Evolutionary conservation across 169 alveolate genomes (phyloP), one percentile per base, ranked within the genome.

Genomic region (Plasmodium cynomolgi): DNA sequence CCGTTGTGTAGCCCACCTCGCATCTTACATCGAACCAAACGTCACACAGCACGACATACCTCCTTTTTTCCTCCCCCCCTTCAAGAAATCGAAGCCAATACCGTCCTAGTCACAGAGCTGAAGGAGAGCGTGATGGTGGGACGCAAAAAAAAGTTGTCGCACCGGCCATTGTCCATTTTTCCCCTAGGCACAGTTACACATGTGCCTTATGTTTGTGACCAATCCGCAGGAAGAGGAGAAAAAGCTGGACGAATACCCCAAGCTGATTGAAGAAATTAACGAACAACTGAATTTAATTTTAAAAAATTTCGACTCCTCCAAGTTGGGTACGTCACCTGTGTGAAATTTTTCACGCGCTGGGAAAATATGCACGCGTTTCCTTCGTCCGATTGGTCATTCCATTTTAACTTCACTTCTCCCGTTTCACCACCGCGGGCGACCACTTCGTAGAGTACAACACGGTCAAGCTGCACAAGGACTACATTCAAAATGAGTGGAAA

Each of bases 181-280:
- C 15, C 77, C 77, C 39, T 9, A 68, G 0, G 13, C 15, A 26
- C 37, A 68, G 1, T 26, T 68, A 68, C 77, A 68, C 37, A 68
- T 68, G 37, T 68, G 7, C 77, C n/a, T 68, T 68, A 68, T 23
- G 77, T 7, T 3, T 50, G 1, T 0, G 1, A 50, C 62, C 26
- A 23, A 13, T 15, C 62, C 34, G 26, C 44, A 90, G 94, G 94
- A 90, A 39, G 91, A 90, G 44, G 94, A 90, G 62, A 90, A 90
- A 62, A 90, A 90, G 41, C 71, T 90, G 39, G 90, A 79, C 15
- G 94, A 90, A 81, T 90, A 68, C 26, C 94, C 94, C 58, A 81
- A 90, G 83, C 84, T 79, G 71, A 90, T 90, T 62, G 83, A 58
- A 17, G 91, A 90, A 81, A 50, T 90, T 62, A 79, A 90, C 83